Conservation (phyloP, 2,329 filamentous ascomycete species). For the Dothidotthia symphoricarpi region DNA sequence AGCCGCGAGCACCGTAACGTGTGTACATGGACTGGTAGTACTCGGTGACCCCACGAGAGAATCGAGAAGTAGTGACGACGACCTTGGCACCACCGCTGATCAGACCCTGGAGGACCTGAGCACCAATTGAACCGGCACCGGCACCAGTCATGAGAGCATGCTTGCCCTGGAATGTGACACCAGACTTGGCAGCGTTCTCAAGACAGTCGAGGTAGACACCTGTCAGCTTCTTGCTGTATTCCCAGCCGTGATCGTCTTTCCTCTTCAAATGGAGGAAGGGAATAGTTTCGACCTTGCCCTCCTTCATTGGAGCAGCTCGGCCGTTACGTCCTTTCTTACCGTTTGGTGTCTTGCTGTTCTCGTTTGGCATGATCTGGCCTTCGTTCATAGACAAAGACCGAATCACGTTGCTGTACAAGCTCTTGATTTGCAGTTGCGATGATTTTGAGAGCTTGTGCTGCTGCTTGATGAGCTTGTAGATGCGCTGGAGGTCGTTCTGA, state of each 20-base stretch:
- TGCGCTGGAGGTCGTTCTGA: constrained; percentile 88
- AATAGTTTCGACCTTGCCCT: constrained; percentile 92
- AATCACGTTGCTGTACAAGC: constrained; percentile 88
- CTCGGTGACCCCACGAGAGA: constrained; percentile 95
- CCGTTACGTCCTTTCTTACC: constrained; percentile 58
- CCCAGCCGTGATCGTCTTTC: constrained; percentile 91
- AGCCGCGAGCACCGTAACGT: constrained; percentile 87
- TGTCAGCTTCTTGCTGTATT: constrained; percentile 99
- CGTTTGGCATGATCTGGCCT: constrained; percentile 89
- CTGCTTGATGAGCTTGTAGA: constrained; percentile 98
- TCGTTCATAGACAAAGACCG: constrained; percentile 97
- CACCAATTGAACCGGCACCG: constrained; percentile 94
- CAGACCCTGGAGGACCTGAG: constrained; percentile 91
- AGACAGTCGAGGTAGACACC: constrained; percentile 88
- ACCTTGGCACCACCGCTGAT: constrained; percentile 97
- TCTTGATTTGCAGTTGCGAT: constrained; percentile 94
- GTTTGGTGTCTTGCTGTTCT: constrained; percentile 66
- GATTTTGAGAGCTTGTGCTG: constrained; percentile 97
- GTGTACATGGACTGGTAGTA: constrained; percentile 99
- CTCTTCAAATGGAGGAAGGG: constrained; percentile 97
- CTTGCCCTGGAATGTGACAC: constrained; percentile 91
- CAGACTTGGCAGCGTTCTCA: constrained; percentile 80
- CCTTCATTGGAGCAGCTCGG: constrained; percentile 59
- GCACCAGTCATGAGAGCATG: constrained; percentile 98
- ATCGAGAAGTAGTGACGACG: constrained; percentile 92